A percentile compares a stretch with the other conserved stretches of the same genome.
Conservation (phyloP, 2,329 filamentous ascomycete genomes). For the Thielaviopsis musarum region DNA sequence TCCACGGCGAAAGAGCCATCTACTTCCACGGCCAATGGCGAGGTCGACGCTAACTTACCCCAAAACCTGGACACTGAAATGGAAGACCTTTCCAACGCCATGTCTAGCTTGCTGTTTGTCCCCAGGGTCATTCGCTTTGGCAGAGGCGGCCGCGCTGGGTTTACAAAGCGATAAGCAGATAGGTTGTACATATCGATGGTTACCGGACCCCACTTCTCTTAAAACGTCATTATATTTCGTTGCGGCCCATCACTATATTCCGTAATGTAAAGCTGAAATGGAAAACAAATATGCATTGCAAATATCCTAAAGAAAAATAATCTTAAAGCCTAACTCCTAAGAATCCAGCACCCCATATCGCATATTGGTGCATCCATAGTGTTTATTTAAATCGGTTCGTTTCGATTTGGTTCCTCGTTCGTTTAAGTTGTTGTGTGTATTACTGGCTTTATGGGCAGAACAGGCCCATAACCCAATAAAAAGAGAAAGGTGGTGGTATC, state of each 20-base stretch:
- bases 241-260: neutral
- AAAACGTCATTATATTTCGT: neutral
- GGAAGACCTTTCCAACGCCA: constrained; percentile 46
- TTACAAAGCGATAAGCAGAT: constrained; percentile 27
- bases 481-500: neutral
- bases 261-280: neutral
- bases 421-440: too few species aligned
- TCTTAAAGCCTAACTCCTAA: constrained; percentile 1
- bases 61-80: constrained; percentile 32
- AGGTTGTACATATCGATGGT: too few species aligned
- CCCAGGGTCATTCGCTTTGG: constrained; percentile 52
- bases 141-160: constrained; percentile 35
- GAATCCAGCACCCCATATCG: neutral
- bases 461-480: too few species aligned
- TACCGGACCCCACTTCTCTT: too few species aligned
- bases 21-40: neutral
- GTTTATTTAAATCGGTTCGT: neutral
- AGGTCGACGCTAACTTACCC: neutral
- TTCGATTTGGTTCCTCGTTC: too few species aligned
- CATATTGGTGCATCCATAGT: neutral
- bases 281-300: neutral
- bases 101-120: constrained; percentile 57
- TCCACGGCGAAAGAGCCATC: too few species aligned
- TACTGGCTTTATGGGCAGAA: too few species aligned
- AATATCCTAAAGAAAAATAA: neutral